These are phyloP conservation scores for Pulveroboletus sp. DNA, from an alignment of 768 basidiomycete genomes.

Conservation along the genomic window DNA sequence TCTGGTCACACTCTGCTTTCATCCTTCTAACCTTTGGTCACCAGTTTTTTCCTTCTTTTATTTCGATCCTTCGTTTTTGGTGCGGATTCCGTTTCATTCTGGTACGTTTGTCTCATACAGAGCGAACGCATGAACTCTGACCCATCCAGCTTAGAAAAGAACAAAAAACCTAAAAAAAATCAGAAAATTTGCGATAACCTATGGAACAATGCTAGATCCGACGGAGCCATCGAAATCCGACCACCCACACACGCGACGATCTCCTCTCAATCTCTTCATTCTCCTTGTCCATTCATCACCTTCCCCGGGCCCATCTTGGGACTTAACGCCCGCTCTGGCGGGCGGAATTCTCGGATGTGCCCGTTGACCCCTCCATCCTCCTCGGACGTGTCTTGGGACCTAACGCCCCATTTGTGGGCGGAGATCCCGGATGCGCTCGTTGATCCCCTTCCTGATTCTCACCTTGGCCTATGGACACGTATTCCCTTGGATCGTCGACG, in stretches of 20 bases:
- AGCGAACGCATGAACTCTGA: neutral
- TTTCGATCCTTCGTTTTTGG: neutral
- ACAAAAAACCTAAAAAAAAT: neutral
- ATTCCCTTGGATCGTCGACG: neutral
- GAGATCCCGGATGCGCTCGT: constrained; percentile 6
- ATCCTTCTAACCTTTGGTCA: neutral
- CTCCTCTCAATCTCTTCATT: neutral
- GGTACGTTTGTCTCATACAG: neutral
- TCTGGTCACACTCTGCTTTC: neutral
- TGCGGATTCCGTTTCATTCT: neutral
- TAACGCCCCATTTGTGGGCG: constrained; percentile 3
- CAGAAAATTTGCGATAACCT: constrained; percentile 4
- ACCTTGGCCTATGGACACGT: neutral
- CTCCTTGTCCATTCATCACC: neutral
- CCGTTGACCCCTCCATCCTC: constrained; percentile 1
- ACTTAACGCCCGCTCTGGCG: constrained; percentile 4
- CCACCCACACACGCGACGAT: neutral
- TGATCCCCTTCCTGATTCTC: neutral
- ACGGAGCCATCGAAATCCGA: neutral
- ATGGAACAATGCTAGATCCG: neutral
- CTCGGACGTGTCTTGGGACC: constrained; percentile 2
- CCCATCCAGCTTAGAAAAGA: neutral
- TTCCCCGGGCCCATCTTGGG: constrained; percentile 2
- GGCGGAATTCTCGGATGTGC: constrained; percentile 5
- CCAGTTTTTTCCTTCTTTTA: neutral